These are phyloP conservation scores for Exophiala bonariae DNA, from an alignment of 2,329 filamentous ascomycete genomes.

Conservation along the genomic window DNA sequence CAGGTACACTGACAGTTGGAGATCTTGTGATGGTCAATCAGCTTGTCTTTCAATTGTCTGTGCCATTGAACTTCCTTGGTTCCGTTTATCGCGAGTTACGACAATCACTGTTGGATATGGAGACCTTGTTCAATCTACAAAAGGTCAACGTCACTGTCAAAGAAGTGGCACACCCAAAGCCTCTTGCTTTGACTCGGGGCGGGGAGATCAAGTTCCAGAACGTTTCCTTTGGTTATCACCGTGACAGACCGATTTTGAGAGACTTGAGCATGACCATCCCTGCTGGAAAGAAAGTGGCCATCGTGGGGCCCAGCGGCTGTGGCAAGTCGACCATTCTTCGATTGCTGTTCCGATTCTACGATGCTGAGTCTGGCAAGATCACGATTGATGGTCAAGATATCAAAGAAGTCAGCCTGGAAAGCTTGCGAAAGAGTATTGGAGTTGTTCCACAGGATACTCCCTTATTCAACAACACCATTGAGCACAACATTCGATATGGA, in stretches of 20 bases:
- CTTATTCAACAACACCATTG: constrained; percentile 93
- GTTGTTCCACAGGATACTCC: constrained; percentile 97
- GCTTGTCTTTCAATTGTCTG: constrained; percentile 94
- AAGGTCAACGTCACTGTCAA: constrained; percentile 89
- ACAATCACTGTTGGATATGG: constrained; percentile 96
- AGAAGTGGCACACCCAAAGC: constrained; percentile 72
- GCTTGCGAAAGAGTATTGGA: constrained; percentile 79
- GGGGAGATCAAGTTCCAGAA: constrained; percentile 95
- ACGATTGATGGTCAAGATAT: constrained; percentile 93
- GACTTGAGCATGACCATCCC: constrained; percentile 87
- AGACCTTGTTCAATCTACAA: constrained; percentile 94
- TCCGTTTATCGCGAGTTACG: constrained; percentile 94
- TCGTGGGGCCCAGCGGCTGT: constrained; percentile 93
- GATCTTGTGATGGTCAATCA: constrained; percentile 99
- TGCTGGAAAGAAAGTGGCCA: constrained; percentile 90
- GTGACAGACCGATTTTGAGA: constrained; percentile 80
- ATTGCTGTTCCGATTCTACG: constrained; percentile 91
- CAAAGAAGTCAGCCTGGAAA: constrained; percentile 77
- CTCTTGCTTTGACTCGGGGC: constrained; percentile 70
- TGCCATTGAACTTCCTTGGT: constrained; percentile 96
- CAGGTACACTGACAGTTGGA: constrained; percentile 80
- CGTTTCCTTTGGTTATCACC: constrained; percentile 88
- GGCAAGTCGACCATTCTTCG: constrained; percentile 93
- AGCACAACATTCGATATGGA: constrained; percentile 94
- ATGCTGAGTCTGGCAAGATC: constrained; percentile 80